Evolutionary conservation across 805 yeast species (phyloP).

Genomic region (Huiozyma naganishii): DNA sequence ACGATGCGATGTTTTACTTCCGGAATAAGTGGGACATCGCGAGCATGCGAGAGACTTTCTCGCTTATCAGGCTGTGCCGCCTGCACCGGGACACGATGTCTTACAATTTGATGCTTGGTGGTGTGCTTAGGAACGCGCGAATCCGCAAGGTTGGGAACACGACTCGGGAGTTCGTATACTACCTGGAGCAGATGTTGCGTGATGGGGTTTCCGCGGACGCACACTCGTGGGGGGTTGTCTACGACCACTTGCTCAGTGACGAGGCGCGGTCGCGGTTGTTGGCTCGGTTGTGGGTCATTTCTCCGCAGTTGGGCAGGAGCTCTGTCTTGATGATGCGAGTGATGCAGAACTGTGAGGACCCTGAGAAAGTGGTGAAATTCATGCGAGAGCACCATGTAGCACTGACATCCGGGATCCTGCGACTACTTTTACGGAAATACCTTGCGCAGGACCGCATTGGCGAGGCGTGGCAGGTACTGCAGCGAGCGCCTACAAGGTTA

Average conservation of each 20-base stretch:
- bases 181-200: conserved; percentile 26
- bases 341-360: not conserved
- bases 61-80: conserved; percentile 31
- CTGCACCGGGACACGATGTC: conserved; percentile 29
- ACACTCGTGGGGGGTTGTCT: conserved; percentile 31
- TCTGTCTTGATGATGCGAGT: not conserved
- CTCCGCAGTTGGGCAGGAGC: not conserved
- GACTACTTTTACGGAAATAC: not conserved
- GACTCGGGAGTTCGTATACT: conserved; percentile 19
- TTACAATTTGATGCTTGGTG: conserved; percentile 30
- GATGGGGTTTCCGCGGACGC: conserved; percentile 25
- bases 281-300: not conserved
- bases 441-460: not conserved
- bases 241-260: conserved; percentile 20
- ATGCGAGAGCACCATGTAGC: not conserved
- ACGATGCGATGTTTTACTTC: conserved; percentile 32
- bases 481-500: not conserved
- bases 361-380: not conserved
- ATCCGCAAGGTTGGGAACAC: conserved; percentile 21
- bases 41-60: conserved; percentile 30
- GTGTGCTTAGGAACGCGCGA: conserved; percentile 20
- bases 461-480: conserved; percentile 2
- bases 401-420: not conserved
- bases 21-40: conserved; percentile 31
- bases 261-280: not conserved